A percentile compares a stretch with the other conserved stretches of the same genome.
Conservation (phyloP, 345 rosid genomes). For the Corymbia maculata region DNA sequence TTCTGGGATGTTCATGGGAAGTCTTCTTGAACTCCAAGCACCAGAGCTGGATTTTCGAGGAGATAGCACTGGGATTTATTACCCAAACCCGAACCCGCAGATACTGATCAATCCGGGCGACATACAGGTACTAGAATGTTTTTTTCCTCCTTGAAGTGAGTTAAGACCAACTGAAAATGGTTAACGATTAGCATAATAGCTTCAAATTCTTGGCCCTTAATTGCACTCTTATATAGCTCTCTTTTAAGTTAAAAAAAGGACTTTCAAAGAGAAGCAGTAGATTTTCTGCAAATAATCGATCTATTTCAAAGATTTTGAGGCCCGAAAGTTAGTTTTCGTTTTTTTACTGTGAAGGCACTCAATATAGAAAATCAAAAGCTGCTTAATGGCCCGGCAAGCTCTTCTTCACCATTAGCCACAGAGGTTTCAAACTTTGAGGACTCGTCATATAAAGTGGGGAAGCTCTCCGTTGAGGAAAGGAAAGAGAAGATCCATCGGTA, state of each 20-base stretch:
- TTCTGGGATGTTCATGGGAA: conserved; percentile 25
- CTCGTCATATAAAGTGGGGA: conserved; percentile 60
- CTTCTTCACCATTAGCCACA: conserved; percentile 33
- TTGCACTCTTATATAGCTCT: not conserved
- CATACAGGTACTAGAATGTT: conserved; percentile 43
- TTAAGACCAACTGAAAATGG: not conserved
- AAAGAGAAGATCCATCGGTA: conserved; percentile 89
- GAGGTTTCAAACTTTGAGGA: conserved; percentile 73
- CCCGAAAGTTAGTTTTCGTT: not conserved
- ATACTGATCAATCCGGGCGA: conserved; percentile 46
- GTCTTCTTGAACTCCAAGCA: conserved; percentile 31
- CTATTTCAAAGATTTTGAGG: not conserved
- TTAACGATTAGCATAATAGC: not conserved
- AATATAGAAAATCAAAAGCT: conserved; percentile 43
- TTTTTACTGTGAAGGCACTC: conserved; percentile 23
- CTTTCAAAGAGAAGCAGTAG: not conserved
- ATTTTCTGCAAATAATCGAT: not conserved
- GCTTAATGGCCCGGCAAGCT: conserved; percentile 24
- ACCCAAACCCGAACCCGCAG: conserved; percentile 36
- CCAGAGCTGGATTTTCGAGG: conserved; percentile 53
- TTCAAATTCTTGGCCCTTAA: not conserved
- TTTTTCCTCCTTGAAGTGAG: not conserved
- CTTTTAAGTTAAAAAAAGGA: not conserved
- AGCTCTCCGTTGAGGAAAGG: conserved; percentile 76
- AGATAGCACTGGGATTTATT: conserved; percentile 57